phyloP scores from a whole-genome alignment of 2,329 filamentous ascomycete genomes.

The Phialemoniopsis sp. region DNA sequence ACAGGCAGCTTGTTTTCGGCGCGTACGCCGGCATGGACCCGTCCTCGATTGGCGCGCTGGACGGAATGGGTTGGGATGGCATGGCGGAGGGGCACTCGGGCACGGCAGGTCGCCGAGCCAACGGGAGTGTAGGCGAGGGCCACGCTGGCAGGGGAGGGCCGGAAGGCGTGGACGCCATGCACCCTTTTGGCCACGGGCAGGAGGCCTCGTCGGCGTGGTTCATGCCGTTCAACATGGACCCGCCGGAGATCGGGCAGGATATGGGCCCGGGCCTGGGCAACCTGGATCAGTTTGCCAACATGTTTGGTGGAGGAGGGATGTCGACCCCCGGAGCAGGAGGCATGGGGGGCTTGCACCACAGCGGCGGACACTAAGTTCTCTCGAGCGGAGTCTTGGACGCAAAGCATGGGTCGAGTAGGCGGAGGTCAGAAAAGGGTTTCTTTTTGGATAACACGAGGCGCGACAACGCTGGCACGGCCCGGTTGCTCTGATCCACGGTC shows the following conservation, averaged over 20 bases:
- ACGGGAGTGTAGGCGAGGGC: no score
- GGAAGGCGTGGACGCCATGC: conserved; percentile 12
- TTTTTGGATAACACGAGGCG: background rate
- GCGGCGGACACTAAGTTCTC: conserved; percentile 1
- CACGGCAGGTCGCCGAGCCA: background rate
- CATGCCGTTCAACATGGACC: conserved; percentile 87
- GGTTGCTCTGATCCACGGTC: background rate
- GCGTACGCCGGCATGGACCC: conserved; percentile 58
- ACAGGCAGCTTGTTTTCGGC: conserved; percentile 72
- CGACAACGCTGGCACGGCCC: background rate
- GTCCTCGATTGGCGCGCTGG: conserved; percentile 33
- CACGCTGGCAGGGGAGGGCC: background rate
- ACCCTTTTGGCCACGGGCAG: conserved; percentile 23
- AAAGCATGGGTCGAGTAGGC: no score
- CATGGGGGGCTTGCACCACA: conserved; percentile 22
- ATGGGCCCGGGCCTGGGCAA: conserved; percentile 32
- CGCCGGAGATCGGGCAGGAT: conserved; percentile 56
- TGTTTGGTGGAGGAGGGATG: conserved; percentile 37
- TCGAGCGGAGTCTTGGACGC: no score
- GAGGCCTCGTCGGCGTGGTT: conserved; percentile 75
- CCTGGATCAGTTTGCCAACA: conserved; percentile 43
- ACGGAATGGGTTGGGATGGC: conserved; percentile 35
- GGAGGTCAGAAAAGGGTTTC: background rate
- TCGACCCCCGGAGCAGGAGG: conserved; percentile 26
- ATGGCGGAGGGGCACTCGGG: conserved; percentile 10